Conservation (phyloP, 257 asterid species). For the Rhazya stricta region DNA sequence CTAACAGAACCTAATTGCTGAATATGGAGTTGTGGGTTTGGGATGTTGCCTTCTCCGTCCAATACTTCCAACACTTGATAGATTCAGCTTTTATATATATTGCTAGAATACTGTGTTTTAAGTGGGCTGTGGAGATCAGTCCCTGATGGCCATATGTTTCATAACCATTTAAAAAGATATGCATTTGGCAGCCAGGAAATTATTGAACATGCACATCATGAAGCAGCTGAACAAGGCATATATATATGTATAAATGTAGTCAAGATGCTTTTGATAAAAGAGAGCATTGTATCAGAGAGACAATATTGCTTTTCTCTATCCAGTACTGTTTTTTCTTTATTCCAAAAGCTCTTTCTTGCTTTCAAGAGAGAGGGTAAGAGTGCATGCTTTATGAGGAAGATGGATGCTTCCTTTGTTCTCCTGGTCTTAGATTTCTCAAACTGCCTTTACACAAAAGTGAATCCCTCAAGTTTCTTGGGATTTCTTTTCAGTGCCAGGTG, state of each 20-base stretch:
- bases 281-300: not conserved
- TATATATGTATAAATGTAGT: not conserved
- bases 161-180: too few species aligned
- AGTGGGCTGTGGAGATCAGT: too few species aligned
- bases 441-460: conserved; percentile 2
- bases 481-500: not conserved
- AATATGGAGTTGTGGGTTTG: too few species aligned
- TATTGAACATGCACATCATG: not conserved
- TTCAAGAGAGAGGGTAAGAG: not conserved
- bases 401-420: not conserved
- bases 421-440: not conserved
- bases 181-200: not conserved
- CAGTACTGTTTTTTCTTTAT: not conserved
- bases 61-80: too few species aligned
- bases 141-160: too few species aligned
- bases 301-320: not conserved
- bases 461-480: not conserved
- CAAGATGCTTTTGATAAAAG: not conserved
- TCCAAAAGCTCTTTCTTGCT: conserved; percentile 1
- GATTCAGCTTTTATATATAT: too few species aligned
- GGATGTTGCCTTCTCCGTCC: not conserved
- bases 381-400: not conserved
- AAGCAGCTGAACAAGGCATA: not conserved
- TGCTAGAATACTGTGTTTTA: too few species aligned
- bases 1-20: not conserved